Conservation (phyloP, 1,284 basidiomycete genomes). For the Irpex sp. region DNA sequence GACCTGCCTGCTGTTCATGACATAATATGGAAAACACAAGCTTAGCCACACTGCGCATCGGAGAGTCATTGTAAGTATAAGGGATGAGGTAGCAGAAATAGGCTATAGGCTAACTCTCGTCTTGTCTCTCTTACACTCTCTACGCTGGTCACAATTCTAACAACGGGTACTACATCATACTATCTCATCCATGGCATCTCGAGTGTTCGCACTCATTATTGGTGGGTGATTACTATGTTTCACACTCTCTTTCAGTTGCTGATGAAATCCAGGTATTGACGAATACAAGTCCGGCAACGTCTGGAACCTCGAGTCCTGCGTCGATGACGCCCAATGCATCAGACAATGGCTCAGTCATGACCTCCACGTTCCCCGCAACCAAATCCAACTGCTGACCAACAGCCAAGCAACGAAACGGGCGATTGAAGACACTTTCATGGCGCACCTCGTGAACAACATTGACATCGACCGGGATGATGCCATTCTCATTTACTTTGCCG, state of each 20-base stretch:
- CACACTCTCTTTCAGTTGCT: neutral
- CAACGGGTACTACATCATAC: neutral
- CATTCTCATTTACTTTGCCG: constrained; percentile 65
- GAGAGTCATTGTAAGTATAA: neutral
- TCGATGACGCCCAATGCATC: constrained; percentile 55
- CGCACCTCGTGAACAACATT: constrained; percentile 56
- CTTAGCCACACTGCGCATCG: neutral
- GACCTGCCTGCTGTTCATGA: neutral
- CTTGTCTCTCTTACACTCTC: neutral
- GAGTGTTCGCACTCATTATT: constrained; percentile 58
- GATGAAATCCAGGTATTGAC: constrained; percentile 36
- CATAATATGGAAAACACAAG: neutral
- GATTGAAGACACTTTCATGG: constrained; percentile 56
- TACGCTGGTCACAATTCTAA: neutral
- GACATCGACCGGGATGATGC: constrained; percentile 56
- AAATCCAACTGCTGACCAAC: constrained; percentile 54
- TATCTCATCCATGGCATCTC: constrained; percentile 34
- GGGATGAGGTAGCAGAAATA: neutral
- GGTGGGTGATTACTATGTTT: constrained; percentile 26
- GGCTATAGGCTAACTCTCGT: neutral
- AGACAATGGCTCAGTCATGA: constrained; percentile 51
- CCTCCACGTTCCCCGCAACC: constrained; percentile 53
- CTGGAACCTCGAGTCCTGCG: constrained; percentile 61
- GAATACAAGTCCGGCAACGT: constrained; percentile 59
- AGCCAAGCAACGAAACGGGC: constrained; percentile 52